Percentiles rank a stretch among this genome's conserved stretches.
phyloP scores from a whole-genome alignment of 192 early-diverging fungal genomes.

The Mortierella antarctica region DNA sequence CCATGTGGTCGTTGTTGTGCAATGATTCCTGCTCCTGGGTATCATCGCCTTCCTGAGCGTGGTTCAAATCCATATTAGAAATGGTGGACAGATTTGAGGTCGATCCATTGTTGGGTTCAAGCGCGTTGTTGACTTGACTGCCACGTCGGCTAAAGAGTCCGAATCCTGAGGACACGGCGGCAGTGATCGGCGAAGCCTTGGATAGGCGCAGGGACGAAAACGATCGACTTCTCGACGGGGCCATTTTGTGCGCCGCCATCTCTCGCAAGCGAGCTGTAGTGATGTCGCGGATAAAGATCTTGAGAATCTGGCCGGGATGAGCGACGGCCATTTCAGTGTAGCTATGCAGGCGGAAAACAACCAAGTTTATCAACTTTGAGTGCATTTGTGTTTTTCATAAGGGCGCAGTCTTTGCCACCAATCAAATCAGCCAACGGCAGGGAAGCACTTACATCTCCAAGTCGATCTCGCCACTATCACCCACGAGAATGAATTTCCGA shows the following conservation, averaged over 20 bases:
- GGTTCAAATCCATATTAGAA: background rate
- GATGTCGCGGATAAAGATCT: slow-evolving; percentile 88
- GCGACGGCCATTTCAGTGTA: slow-evolving; percentile 72
- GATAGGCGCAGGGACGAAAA: slow-evolving; percentile 18
- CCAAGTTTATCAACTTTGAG: background rate
- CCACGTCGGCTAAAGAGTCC: slow-evolving; percentile 20
- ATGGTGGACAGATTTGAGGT: slow-evolving; percentile 1
- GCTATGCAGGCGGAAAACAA: slow-evolving; percentile 18
- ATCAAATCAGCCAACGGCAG: too few species aligned
- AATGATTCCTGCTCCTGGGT: too few species aligned
- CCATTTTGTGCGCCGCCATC: slow-evolving; percentile 5
- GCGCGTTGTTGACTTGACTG: background rate
- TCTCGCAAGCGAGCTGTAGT: slow-evolving; percentile 46
- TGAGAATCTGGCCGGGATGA: slow-evolving; percentile 76
- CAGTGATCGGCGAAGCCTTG: background rate
- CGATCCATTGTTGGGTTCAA: background rate
- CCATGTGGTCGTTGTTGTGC: background rate
- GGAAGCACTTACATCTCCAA: slow-evolving; percentile 75
- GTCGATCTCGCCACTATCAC: slow-evolving; percentile 92
- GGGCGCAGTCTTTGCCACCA: too few species aligned
- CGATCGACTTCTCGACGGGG: slow-evolving; percentile 12
- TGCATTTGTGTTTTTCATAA: too few species aligned
- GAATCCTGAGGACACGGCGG: slow-evolving; percentile 15
- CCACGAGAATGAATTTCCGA: slow-evolving; percentile 89
- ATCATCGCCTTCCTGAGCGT: too few species aligned